Evolutionary conservation across 176 grass and related monocot species (phyloP).

Genomic region (Leersia perrieri): DNA sequence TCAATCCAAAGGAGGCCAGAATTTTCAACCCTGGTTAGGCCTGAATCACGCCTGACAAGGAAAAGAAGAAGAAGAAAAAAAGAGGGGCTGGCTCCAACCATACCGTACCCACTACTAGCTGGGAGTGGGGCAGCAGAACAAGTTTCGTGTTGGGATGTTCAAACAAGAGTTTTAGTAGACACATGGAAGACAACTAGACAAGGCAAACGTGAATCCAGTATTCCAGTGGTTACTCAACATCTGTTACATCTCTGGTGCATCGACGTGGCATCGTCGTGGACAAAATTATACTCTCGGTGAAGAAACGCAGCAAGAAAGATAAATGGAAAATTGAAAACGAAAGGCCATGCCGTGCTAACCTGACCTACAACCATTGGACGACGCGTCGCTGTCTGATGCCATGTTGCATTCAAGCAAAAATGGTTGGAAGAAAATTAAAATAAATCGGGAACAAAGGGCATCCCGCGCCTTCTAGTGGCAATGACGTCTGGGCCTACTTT

Average conservation of each 20-base stretch:
- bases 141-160: neutral
- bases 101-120: no score
- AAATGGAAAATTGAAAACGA: neutral
- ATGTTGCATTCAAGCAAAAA: neutral
- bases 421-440: neutral
- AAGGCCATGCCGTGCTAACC: neutral
- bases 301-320: neutral
- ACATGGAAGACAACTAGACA: no score
- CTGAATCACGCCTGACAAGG: no score
- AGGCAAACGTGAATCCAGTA: neutral
- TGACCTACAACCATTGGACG: neutral
- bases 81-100: no score
- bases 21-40: no score
- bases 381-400: conserved; percentile 9
- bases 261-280: neutral
- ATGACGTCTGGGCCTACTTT: neutral
- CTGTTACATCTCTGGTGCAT: neutral
- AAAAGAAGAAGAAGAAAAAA: no score
- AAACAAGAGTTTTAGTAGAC: no score
- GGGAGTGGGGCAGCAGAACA: no score
- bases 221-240: neutral
- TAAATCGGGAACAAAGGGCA: neutral
- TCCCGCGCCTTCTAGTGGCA: neutral
- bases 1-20: no score
- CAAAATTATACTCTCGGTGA: neutral